A percentile compares a stretch with the other conserved stretches of the same genome.
Conservation (phyloP, 2,329 filamentous ascomycete genomes). For the Myriosclerotinia curreyana region DNA sequence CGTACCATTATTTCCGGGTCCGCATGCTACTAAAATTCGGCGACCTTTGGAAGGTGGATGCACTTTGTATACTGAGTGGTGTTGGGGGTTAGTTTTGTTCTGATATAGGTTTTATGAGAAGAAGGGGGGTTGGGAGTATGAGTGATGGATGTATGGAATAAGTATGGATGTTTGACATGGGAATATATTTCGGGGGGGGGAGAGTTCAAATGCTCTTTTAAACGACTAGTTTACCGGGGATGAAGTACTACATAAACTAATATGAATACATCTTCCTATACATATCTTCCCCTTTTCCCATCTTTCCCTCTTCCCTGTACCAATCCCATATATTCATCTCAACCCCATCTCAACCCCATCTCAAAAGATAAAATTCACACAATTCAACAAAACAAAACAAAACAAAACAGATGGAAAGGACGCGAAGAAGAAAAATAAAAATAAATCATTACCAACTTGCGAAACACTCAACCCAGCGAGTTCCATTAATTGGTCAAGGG, state of each 20-base stretch:
- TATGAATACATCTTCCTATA: neutral
- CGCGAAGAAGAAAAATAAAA: no score
- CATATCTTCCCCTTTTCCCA: rapidly evolving
- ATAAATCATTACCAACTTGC: constrained; percentile 64
- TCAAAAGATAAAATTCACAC: neutral
- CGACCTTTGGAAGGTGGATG: constrained; percentile 72
- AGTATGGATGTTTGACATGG: neutral
- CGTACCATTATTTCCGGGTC: constrained; percentile 76
- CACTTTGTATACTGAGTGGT: constrained; percentile 68
- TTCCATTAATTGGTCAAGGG: constrained; percentile 96
- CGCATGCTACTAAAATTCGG: constrained; percentile 82
- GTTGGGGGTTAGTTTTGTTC: neutral
- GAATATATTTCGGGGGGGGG: neutral
- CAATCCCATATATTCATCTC: neutral
- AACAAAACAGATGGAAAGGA: no score
- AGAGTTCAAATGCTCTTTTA: neutral
- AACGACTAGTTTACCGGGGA: neutral
- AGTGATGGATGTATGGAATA: neutral
- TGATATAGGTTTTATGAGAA: neutral
- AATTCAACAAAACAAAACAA: neutral
- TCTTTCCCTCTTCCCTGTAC: neutral
- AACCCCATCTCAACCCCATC: neutral
- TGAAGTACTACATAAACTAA: neutral
- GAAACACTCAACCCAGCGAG: constrained; percentile 89
- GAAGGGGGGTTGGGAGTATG: no score